Conservation (phyloP, 208 protist species). For the Naegleria lovaniensis region DNA sequence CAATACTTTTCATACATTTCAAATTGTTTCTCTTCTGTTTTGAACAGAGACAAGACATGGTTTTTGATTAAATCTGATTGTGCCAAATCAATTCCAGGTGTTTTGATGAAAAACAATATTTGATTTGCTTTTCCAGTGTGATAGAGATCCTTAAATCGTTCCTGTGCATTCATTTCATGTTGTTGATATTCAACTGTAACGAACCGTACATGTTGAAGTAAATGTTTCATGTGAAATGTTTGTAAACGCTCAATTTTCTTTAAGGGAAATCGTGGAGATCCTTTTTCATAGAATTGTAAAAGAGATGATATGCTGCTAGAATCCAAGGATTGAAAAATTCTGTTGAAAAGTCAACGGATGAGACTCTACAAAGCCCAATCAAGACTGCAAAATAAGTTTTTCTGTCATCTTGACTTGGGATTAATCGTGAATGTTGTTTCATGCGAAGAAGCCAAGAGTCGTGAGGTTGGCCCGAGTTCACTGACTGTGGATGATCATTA, state of each 20-base stretch:
- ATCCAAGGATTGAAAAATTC: no score
- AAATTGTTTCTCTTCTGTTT: not conserved
- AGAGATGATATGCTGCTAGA: no score
- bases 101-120: not conserved
- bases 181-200: not conserved
- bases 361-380: not conserved
- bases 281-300: no score
- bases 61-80: not conserved
- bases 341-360: no score
- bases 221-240: no score
- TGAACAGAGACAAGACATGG: not conserved
- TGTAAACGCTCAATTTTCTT: no score
- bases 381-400: not conserved
- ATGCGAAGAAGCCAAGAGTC: no score
- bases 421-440: not conserved
- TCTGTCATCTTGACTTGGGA: not conserved
- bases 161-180: not conserved
- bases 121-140: not conserved
- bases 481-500: no score
- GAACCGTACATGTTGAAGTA: not conserved
- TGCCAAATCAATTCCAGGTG: not conserved
- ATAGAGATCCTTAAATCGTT: not conserved
- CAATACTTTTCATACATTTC: not conserved
- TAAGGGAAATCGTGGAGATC: no score
- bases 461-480: no score